Percentiles rank a stretch among this genome's conserved stretches.
Conservation (phyloP, 352 stramenopile species). For the Globisporangium solare region DNA sequence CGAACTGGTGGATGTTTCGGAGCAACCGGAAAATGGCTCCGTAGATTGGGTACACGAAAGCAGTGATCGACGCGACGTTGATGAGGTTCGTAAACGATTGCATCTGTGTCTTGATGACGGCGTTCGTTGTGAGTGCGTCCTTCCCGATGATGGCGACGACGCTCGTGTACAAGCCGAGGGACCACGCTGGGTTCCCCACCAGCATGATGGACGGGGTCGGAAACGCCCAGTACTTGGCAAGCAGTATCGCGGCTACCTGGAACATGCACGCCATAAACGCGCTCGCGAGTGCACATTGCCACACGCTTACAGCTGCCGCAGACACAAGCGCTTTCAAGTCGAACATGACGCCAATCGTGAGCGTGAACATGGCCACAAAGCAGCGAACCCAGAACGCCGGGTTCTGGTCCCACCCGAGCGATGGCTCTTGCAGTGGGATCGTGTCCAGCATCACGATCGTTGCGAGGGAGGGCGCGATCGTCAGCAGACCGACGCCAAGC, state of each 20-base stretch:
- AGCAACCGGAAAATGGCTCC: constrained; percentile 3
- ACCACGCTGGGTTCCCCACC: constrained; percentile 3
- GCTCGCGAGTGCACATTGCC: background rate
- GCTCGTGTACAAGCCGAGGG: constrained; percentile 1
- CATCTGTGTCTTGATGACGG: constrained; percentile 3
- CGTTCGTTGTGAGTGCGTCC: constrained; percentile 14
- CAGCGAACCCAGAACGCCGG: constrained; percentile 5
- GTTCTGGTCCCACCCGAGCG: constrained; percentile 2
- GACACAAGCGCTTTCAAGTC: background rate
- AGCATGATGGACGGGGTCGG: constrained; percentile 9
- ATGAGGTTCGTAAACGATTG: background rate
- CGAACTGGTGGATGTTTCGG: background rate
- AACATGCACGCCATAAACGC: background rate
- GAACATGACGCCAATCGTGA: constrained; percentile 4
- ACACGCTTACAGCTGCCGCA: background rate
- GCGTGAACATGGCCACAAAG: background rate
- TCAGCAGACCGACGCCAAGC: constrained; percentile 4
- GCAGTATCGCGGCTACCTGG: background rate
- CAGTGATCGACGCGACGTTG: background rate
- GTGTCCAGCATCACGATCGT: constrained; percentile 7
- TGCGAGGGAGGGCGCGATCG: constrained; percentile 10
- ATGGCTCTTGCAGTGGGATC: constrained; percentile 14
- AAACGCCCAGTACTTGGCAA: constrained; percentile 7
- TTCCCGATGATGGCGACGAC: constrained; percentile 1
- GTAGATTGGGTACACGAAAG: constrained; percentile 10